These are phyloP conservation scores for Solanum bulbocastanum DNA, from an alignment of 257 asterid genomes.

Conservation along the genomic window DNA sequence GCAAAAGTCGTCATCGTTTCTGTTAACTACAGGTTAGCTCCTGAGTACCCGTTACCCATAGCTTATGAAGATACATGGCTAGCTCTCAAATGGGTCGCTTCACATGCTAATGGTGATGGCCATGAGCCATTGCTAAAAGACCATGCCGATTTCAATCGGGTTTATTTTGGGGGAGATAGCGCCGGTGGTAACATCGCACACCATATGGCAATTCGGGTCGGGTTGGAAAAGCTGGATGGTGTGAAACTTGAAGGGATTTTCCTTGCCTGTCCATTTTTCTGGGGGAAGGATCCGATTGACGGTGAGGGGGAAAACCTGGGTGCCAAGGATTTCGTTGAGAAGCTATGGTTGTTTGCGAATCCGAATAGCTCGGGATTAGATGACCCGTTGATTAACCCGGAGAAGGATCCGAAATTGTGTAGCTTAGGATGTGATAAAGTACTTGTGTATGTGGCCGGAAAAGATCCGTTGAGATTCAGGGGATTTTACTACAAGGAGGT, in stretches of 20 bases:
- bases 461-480: constrained; percentile 29
- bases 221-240: constrained; percentile 16
- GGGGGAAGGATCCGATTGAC: constrained; percentile 46
- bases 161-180: constrained; percentile 55
- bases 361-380: constrained; percentile 48
- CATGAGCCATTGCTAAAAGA: constrained; percentile 34
- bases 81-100: constrained; percentile 43
- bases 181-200: constrained; percentile 56
- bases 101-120: constrained; percentile 22
- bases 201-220: constrained; percentile 27
- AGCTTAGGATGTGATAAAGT: constrained; percentile 27
- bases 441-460: constrained; percentile 36
- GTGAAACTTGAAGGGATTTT: constrained; percentile 30
- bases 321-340: neutral
- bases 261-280: constrained; percentile 42
- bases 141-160: constrained; percentile 31
- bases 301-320: constrained; percentile 11
- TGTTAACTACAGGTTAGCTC: constrained; percentile 55
- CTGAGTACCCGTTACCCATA: constrained; percentile 46
- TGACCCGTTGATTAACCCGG: constrained; percentile 42
- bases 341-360: constrained; percentile 27
- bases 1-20: constrained; percentile 41
- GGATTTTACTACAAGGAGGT: constrained; percentile 33
- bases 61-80: constrained; percentile 53
- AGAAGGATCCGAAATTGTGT: constrained; percentile 19